Conservation (phyloP, 2,329 filamentous ascomycete genomes). For the Penicillium olsonii region DNA sequence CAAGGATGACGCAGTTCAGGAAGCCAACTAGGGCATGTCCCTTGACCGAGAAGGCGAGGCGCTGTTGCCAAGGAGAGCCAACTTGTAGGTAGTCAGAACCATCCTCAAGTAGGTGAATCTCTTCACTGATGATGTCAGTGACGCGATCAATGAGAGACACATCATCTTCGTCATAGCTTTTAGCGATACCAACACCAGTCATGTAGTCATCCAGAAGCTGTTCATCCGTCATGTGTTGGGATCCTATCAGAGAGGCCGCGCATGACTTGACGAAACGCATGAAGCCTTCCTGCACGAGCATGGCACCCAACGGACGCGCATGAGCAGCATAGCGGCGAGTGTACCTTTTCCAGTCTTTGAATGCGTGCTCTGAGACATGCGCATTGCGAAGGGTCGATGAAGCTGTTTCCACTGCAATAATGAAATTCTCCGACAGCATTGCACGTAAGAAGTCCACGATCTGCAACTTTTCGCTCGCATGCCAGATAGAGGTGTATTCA, state of each 20-base stretch:
- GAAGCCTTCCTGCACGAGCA: constrained; percentile 86
- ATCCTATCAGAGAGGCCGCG: constrained; percentile 70
- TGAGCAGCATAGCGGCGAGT: constrained; percentile 77
- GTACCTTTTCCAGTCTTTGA: constrained; percentile 86
- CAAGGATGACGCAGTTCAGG: constrained; percentile 79
- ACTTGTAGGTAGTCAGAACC: constrained; percentile 87
- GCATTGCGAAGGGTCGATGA: constrained; percentile 88
- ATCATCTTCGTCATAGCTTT: constrained; percentile 41
- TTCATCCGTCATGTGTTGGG: constrained; percentile 58
- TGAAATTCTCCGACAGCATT: constrained; percentile 79
- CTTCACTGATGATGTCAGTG: constrained; percentile 72
- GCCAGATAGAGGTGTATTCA: constrained; percentile 79
- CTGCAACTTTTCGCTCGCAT: constrained; percentile 68
- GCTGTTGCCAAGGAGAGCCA: constrained; percentile 82
- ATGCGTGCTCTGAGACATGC: constrained; percentile 62
- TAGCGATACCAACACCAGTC: constrained; percentile 54
- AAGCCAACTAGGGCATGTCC: constrained; percentile 78
- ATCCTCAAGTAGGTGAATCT: constrained; percentile 84
- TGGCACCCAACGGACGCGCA: constrained; percentile 81
- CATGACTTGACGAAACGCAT: constrained; percentile 80
- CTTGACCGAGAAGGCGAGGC: constrained; percentile 82
- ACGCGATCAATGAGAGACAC: constrained; percentile 57
- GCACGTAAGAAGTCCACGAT: constrained; percentile 71
- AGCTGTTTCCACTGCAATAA: constrained; percentile 83
- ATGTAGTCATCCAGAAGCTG: constrained; percentile 76